Evolutionary conservation across 2,329 filamentous ascomycete genomes (phyloP).

Genomic region (Pseudocercospora fijiensis): DNA sequence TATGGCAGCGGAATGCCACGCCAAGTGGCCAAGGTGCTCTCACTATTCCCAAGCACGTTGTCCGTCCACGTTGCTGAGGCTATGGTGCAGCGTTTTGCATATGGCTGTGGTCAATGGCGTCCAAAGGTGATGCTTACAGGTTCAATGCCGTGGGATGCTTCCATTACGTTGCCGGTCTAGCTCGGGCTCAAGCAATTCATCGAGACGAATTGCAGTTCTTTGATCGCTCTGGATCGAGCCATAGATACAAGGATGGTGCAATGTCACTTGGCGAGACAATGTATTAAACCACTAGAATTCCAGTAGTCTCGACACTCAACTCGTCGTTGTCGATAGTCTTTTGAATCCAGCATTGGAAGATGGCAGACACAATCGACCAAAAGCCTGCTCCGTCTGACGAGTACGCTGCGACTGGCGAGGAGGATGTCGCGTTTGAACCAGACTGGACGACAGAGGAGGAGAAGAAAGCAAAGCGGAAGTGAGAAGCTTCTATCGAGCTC

Average conservation of each 20-base stretch:
- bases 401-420: conserved; percentile 16
- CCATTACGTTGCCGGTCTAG: neutral
- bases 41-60: neutral
- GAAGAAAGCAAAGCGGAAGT: conserved; percentile 35
- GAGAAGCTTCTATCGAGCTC: neutral
- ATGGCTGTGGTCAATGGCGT: neutral
- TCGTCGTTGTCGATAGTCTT: neutral
- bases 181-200: neutral
- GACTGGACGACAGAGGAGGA: conserved; percentile 36
- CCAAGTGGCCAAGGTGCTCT: neutral
- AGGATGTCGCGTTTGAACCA: conserved; percentile 14
- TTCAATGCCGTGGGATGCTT: neutral
- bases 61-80: neutral
- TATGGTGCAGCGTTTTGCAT: neutral
- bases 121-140: neutral
- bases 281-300: neutral
- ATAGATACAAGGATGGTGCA: neutral
- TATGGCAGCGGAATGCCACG: neutral
- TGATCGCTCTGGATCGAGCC: neutral
- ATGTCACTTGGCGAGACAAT: neutral
- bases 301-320: neutral
- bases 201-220: neutral
- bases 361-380: conserved; percentile 11
- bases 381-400: conserved; percentile 5
- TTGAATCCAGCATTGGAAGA: neutral